Evolutionary conservation across 2,329 filamentous ascomycete species (phyloP).

Genomic region (Cadophora gregata): DNA sequence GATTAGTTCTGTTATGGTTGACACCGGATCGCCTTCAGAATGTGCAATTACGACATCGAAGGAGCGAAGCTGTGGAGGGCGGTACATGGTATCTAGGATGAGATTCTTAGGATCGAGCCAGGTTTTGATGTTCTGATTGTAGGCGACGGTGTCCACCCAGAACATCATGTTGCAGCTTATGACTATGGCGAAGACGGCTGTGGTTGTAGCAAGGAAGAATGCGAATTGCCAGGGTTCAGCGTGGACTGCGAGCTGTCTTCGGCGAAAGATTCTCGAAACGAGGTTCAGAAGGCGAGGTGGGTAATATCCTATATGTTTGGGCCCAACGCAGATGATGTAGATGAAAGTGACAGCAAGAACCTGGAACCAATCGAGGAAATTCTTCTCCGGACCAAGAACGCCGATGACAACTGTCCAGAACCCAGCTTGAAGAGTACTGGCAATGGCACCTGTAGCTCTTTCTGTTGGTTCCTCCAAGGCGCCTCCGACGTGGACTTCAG

Average conservation of each 20-base stretch:
- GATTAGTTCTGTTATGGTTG: conserved; percentile 33
- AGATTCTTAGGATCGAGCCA: conserved; percentile 32
- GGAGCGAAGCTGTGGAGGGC: conserved; percentile 33
- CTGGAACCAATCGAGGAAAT: conserved; percentile 39
- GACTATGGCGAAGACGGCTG: conserved; percentile 32
- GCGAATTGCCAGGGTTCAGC: conserved; percentile 36
- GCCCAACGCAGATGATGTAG: conserved; percentile 37
- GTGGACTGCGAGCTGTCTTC: conserved; percentile 29
- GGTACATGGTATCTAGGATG: conserved; percentile 36
- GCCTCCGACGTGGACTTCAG: conserved; percentile 33
- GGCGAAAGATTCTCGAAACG: conserved; percentile 29
- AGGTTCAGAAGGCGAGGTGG: conserved; percentile 36
- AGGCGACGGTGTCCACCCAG: conserved; percentile 39
- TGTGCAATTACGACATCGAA: conserved; percentile 42
- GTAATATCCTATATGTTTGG: conserved; percentile 40
- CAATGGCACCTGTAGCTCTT: conserved; percentile 30
- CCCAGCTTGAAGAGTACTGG: conserved; percentile 36
- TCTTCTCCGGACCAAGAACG: conserved; percentile 34
- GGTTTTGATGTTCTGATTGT: conserved; percentile 29
- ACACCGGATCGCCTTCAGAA: conserved; percentile 34
- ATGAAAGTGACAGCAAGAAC: conserved; percentile 36
- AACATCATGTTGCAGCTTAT: conserved; percentile 35
- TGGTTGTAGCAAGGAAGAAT: conserved; percentile 34
- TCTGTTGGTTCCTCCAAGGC: conserved; percentile 34
- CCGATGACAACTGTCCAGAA: conserved; percentile 36